A percentile compares a stretch with the other conserved stretches of the same genome.
phyloP scores from a whole-genome alignment of 805 yeast species.

The Suhomyces sp. region DNA sequence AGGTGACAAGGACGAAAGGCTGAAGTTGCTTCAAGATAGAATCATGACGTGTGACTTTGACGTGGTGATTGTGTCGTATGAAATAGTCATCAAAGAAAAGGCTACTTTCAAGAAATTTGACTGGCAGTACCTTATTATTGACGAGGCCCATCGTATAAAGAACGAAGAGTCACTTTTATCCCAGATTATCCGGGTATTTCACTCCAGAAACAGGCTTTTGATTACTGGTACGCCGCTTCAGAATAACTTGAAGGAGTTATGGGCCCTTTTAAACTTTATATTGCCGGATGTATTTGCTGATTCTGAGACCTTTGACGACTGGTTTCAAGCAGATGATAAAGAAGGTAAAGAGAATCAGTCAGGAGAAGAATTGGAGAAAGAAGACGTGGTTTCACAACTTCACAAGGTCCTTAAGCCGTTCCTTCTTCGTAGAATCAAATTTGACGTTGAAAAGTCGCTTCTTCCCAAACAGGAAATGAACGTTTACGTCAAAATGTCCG shows the following conservation, averaged over 20 bases:
- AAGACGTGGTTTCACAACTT: constrained; percentile 59
- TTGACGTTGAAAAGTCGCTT: constrained; percentile 77
- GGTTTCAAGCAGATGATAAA: constrained; percentile 46
- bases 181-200: constrained; percentile 70
- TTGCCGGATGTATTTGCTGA: constrained; percentile 78
- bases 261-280: constrained; percentile 76
- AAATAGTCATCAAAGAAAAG: constrained; percentile 74
- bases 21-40: constrained; percentile 47
- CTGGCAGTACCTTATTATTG: constrained; percentile 77
- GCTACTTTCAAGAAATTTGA: constrained; percentile 60
- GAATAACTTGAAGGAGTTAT: constrained; percentile 73
- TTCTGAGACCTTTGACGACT: constrained; percentile 67
- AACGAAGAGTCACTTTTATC: constrained; percentile 72
- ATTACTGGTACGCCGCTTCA: constrained; percentile 84
- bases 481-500: constrained; percentile 69
- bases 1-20: constrained; percentile 71
- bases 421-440: constrained; percentile 68
- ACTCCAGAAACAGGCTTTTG: constrained; percentile 64
- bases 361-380: constrained; percentile 25
- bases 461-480: constrained; percentile 74
- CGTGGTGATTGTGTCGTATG: constrained; percentile 69
- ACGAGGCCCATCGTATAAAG: constrained; percentile 81
- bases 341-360: no score
- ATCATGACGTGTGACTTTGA: constrained; percentile 64
- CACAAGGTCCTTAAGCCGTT: constrained; percentile 78